A percentile compares a stretch with the other conserved stretches of the same genome.
Conservation (phyloP, 2,329 filamentous ascomycete species). For the Calonectria henricotiae region DNA sequence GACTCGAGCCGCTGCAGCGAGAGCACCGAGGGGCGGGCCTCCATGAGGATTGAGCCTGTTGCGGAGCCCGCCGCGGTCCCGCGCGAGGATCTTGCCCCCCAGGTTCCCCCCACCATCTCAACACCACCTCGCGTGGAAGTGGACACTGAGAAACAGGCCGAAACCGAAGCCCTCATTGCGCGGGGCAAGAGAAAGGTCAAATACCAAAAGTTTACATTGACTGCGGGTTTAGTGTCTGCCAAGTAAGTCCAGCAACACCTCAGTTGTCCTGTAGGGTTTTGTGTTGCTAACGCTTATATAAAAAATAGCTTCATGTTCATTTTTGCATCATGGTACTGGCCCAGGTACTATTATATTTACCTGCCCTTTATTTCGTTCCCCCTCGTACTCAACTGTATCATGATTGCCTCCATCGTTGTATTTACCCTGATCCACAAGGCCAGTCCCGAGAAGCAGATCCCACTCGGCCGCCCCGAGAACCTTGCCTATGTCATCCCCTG, state of each 20-base stretch:
- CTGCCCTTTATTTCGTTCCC: conserved; percentile 2
- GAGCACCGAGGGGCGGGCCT: not conserved
- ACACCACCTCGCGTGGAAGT: conserved; percentile 3
- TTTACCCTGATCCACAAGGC: not conserved
- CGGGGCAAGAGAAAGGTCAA: conserved; percentile 15
- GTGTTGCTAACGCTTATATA: not conserved
- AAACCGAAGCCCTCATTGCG: not conserved
- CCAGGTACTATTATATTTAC: conserved; percentile 3
- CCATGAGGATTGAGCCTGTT: not conserved
- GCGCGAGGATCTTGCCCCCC: not conserved
- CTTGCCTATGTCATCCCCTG: conserved; percentile 2
- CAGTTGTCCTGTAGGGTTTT: not conserved
- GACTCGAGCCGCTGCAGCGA: not conserved
- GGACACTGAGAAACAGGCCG: not conserved
- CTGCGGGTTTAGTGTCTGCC: not conserved
- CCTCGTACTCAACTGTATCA: not conserved
- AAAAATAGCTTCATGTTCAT: not conserved
- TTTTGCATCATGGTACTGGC: conserved; percentile 8
- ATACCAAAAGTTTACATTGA: not conserved
- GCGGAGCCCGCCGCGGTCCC: not conserved
- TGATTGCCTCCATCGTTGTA: not conserved
- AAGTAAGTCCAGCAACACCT: not conserved
- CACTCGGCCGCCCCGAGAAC: not conserved
- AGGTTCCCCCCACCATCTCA: not conserved
- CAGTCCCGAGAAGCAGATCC: not conserved